Evolutionary conservation across 495 filamentous ascomycete species (phyloP).

Genomic region (Neurospora sp.): DNA sequence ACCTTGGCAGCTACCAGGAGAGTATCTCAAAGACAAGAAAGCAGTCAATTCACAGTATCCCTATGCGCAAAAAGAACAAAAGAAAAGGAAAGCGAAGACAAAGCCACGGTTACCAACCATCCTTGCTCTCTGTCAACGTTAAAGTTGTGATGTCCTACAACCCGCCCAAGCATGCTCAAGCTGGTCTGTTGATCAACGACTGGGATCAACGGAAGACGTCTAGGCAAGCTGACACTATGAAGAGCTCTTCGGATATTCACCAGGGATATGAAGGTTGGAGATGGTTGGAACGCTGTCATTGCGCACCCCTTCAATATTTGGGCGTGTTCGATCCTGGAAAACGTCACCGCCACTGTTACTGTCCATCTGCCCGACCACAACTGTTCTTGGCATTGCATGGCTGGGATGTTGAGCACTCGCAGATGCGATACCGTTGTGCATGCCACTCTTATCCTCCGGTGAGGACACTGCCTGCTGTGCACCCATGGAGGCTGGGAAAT

Average conservation of each 20-base stretch:
- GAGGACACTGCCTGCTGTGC: not conserved
- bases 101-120: not conserved
- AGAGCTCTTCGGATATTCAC: slow-evolving; percentile 42
- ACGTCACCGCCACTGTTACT: not conserved
- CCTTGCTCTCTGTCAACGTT: not conserved
- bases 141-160: not conserved
- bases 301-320: slow-evolving; percentile 5
- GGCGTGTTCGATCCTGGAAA: slow-evolving; percentile 2
- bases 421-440: not conserved
- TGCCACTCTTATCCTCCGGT: not conserved
- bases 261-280: slow-evolving; percentile 44
- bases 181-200: not conserved
- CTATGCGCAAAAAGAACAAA: not conserved
- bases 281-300: slow-evolving; percentile 21
- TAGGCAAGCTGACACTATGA: not conserved
- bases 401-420: not conserved
- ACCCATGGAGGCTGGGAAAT: not conserved
- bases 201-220: not conserved
- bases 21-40: not conserved
- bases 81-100: not conserved
- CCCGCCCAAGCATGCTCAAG: not conserved
- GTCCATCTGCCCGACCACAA: not conserved
- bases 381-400: not conserved
- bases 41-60: not conserved
- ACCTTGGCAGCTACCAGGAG: not conserved